A percentile compares a stretch with the other conserved stretches of the same genome.
Evolutionary conservation across 1,284 basidiomycete species (phyloP).

Genomic region (Tilletia walkeri): DNA sequence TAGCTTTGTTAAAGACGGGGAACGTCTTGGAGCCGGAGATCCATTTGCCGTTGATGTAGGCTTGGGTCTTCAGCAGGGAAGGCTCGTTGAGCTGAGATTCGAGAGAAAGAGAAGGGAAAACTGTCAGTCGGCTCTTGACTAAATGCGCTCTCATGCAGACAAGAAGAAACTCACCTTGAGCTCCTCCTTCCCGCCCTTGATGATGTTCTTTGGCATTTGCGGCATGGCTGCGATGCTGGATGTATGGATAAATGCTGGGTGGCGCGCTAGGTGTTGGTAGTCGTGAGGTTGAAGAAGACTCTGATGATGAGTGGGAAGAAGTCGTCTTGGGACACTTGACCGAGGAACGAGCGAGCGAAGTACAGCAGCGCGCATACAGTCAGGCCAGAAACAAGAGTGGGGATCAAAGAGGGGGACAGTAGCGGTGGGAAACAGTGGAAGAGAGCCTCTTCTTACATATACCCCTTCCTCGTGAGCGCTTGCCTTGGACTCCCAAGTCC

Average conservation of each 20-base stretch:
- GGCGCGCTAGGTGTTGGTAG: background rate
- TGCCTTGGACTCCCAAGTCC: too few relatives aligned
- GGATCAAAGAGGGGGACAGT: too few relatives aligned
- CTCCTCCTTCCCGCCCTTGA: conserved; percentile 48
- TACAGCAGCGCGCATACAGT: too few relatives aligned
- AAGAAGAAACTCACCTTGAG: conserved; percentile 32
- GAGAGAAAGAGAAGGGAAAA: background rate
- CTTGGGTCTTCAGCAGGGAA: conserved; percentile 39
- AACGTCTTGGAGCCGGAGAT: conserved; percentile 38
- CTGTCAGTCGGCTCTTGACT: background rate
- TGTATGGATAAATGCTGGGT: background rate
- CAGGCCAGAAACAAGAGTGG: too few relatives aligned
- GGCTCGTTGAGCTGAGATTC: conserved; percentile 39
- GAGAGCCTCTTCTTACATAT: too few relatives aligned
- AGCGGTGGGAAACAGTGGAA: too few relatives aligned
- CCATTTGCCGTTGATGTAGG: conserved; percentile 52
- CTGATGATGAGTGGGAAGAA: background rate
- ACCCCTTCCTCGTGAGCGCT: too few relatives aligned
- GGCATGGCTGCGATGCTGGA: conserved; percentile 17
- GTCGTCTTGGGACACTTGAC: background rate
- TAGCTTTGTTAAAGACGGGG: conserved; percentile 53
- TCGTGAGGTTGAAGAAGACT: background rate
- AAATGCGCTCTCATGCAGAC: background rate
- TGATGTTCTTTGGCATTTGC: conserved; percentile 48
- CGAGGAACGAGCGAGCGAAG: too few relatives aligned